Evolutionary conservation across 1,284 basidiomycete genomes (phyloP), one percentile per base, ranked within the genome.

Genomic region (Vanrija sp.): DNA sequence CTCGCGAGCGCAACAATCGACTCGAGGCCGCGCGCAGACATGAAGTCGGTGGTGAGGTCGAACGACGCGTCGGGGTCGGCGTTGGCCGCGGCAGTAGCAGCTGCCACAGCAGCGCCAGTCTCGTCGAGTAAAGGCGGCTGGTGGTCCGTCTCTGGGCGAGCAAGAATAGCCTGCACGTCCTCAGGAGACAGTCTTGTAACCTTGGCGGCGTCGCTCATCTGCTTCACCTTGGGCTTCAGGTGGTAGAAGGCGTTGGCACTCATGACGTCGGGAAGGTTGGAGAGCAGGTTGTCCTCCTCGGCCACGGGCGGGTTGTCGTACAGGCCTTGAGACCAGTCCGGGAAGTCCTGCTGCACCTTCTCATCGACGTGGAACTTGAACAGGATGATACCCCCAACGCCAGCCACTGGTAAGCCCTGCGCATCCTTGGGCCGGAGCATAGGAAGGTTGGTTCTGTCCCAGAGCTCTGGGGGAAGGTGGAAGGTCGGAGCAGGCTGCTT

Each of bases 281-380:
- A 63, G 4, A 72, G 54, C 27, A 54, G 45, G 7, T 49, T 51
- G 53, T 73, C 69, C 41, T 64, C 66, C 8, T 69, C 66, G 2
- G 70, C 63, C 5, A 70, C 57, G 15, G 72, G 72, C 12, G 72
- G 72, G 43, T 67, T 71, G 54, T 73, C 71, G 55, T 75, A 75
- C 47, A 75, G 55, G 1, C 63, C 70, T 35, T 60, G 44, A 1
- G 71, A 65, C 72, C 72, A 75, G n/a, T 69, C 67, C 10, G 72
- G 67, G 54, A 66, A 60, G 24, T 64, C 60, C 9, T 43, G 41
- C 45, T 67, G 65, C 9, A 73, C 67, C 44, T 61, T 49, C 24
- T 69, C 65, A 53, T 72, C 67, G 43, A 73, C 70, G 47, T 75
- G 72, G 59, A 73, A 75, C 48, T 51, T 59, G 69, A 70, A 75